A percentile compares a stretch with the other conserved stretches of the same genome.
phyloP scores from a whole-genome alignment of 192 early-diverging fungal species.

The Thoreauomyces humboldtii region DNA sequence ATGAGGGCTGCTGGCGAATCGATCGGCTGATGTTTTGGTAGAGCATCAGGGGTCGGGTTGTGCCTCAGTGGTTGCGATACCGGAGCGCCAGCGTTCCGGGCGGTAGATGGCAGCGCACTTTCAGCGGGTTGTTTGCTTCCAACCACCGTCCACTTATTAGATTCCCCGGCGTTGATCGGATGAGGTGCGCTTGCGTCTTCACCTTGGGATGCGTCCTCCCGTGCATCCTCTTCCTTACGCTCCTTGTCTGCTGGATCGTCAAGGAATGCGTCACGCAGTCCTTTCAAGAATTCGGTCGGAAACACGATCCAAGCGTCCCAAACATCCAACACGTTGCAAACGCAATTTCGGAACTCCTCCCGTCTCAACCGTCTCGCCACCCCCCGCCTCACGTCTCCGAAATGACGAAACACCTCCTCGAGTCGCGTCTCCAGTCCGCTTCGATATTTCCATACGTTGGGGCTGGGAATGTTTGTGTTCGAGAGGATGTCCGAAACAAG shows the following conservation, averaged over 20 bases:
- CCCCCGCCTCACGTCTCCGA: conserved; percentile 62
- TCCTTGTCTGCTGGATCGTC: conserved; percentile 23
- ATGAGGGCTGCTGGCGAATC: no score
- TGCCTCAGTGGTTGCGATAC: no score
- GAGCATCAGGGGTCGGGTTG: no score
- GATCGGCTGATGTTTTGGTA: no score
- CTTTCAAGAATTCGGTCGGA: conserved; percentile 62
- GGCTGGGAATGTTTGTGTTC: conserved; percentile 73
- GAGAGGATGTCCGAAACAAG: conserved; percentile 89
- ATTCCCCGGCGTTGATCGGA: no score
- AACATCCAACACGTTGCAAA: conserved; percentile 66
- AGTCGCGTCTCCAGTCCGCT: conserved; percentile 63
- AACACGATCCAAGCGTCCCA: conserved; percentile 94
- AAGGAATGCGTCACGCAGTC: conserved; percentile 51
- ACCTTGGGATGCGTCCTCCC: no score
- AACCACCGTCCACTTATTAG: no score
- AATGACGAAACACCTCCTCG: conserved; percentile 62
- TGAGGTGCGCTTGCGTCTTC: no score
- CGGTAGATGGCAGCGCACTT: no score
- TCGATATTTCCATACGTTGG: conserved; percentile 88
- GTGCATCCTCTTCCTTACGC: not conserved
- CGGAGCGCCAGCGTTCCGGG: no score
- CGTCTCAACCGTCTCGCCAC: conserved; percentile 77
- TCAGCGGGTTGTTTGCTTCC: no score
- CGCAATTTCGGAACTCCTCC: conserved; percentile 63